phyloP scores from a whole-genome alignment of 1,139 yeast species.

The Pichia sp. region DNA sequence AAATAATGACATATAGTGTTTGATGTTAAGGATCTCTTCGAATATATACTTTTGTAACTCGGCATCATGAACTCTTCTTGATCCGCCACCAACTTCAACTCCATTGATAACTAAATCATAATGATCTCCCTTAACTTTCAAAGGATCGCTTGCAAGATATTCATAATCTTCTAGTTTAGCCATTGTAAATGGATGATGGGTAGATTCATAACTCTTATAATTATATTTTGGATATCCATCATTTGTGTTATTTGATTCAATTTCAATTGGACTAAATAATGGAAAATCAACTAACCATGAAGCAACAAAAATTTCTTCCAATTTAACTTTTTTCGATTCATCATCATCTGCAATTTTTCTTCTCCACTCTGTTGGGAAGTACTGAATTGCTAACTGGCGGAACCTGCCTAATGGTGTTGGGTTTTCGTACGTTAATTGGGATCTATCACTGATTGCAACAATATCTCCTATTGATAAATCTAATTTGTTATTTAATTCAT shows the following conservation, averaged over 20 bases:
- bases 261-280: constrained; percentile 68
- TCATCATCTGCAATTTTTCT: constrained; percentile 25
- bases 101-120: constrained; percentile 93
- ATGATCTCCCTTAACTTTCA: constrained; percentile 80
- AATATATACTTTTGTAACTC: constrained; percentile 66
- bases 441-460: constrained; percentile 68
- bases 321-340: constrained; percentile 2
- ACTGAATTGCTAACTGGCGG: constrained; percentile 63
- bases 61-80: constrained; percentile 88
- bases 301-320: constrained; percentile 47
- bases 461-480: constrained; percentile 62
- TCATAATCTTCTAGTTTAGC: constrained; percentile 64
- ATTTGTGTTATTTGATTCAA: constrained; percentile 15
- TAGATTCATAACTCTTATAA: constrained; percentile 46
- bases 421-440: constrained; percentile 67
- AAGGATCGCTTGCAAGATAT: constrained; percentile 46
- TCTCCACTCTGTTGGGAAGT: constrained; percentile 47
- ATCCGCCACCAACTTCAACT: constrained; percentile 95
- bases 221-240: constrained; percentile 57
- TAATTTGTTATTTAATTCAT: constrained; percentile 32
- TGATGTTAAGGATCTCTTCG: constrained; percentile 46
- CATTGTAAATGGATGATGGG: constrained; percentile 98
- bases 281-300: constrained; percentile 92
- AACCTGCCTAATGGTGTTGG: constrained; percentile 92
- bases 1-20: constrained; percentile 57